These are phyloP conservation scores for Leptographium procerum DNA, from an alignment of 2,329 filamentous ascomycete genomes.

Conservation along the genomic window DNA sequence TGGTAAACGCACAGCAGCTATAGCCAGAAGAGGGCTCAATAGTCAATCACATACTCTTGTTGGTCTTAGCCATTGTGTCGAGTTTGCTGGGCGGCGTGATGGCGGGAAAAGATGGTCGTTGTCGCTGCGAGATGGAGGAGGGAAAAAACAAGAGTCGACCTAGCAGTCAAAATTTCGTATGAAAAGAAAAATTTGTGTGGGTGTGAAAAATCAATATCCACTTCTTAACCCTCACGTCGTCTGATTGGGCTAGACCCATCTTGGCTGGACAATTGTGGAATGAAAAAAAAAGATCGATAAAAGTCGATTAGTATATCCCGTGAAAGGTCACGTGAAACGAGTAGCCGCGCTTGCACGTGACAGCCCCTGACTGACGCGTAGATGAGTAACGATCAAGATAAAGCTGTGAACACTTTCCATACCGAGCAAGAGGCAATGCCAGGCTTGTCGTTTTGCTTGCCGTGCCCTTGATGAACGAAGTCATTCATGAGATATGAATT, in stretches of 20 bases:
- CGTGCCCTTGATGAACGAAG: not conserved
- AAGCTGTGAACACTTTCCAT: not conserved
- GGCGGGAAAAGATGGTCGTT: not conserved
- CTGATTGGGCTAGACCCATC: not conserved
- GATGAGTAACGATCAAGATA: not conserved
- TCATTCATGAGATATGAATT: not conserved
- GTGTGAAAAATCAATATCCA: not conserved
- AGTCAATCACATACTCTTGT: conserved; percentile 37
- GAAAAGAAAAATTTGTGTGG: conserved; percentile 1
- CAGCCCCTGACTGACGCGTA: not conserved
- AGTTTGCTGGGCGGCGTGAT: not conserved
- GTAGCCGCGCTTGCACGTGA: too few species aligned
- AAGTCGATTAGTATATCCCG: not conserved
- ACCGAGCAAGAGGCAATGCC: not conserved
- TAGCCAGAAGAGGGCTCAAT: too few species aligned
- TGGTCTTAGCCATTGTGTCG: conserved; percentile 60
- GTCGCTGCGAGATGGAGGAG: not conserved
- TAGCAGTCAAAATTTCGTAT: not conserved
- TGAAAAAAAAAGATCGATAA: not conserved
- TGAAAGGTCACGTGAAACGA: not conserved
- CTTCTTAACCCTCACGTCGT: not conserved
- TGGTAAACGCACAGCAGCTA: not conserved
- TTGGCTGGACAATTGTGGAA: not conserved
- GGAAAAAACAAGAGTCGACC: not conserved
- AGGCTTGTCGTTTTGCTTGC: not conserved